A percentile compares a stretch with the other conserved stretches of the same genome.
Evolutionary conservation across 1,284 basidiomycete species (phyloP).

Genomic region (Meripilus lineatus): DNA sequence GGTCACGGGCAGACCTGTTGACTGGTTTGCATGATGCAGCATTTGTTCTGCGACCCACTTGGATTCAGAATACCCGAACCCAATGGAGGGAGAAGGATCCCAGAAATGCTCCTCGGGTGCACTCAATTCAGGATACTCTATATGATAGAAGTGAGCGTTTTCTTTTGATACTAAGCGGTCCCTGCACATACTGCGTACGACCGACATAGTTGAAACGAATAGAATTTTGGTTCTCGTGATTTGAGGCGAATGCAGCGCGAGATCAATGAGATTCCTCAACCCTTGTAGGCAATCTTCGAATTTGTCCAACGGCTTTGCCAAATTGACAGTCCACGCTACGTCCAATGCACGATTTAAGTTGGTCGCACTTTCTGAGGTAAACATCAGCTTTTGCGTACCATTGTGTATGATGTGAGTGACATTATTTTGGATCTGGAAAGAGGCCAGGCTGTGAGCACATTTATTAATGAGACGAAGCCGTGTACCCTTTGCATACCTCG

Average conservation of each 20-base stretch:
- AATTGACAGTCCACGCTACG: constrained; percentile 26
- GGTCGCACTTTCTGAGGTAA: constrained; percentile 19
- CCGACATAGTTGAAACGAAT: constrained; percentile 23
- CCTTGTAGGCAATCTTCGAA: constrained; percentile 22
- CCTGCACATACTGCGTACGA: constrained; percentile 15
- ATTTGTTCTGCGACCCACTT: constrained; percentile 32
- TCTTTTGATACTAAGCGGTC: background rate
- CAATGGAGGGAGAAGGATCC: constrained; percentile 16
- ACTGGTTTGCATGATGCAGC: constrained; percentile 16
- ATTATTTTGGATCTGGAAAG: constrained; percentile 7
- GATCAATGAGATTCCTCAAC: constrained; percentile 21
- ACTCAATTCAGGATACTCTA: constrained; percentile 4
- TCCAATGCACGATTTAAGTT: constrained; percentile 13
- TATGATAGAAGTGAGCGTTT: background rate
- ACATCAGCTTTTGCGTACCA: constrained; percentile 17
- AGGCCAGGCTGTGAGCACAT: background rate
- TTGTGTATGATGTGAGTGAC: constrained; percentile 15
- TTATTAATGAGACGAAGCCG: background rate
- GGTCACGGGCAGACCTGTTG: constrained; percentile 19
- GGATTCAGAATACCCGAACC: constrained; percentile 29
- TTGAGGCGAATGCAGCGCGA: constrained; percentile 19
- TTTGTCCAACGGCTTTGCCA: constrained; percentile 20
- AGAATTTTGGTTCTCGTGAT: constrained; percentile 17
- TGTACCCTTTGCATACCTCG: constrained; percentile 1
- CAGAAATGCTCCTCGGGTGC: constrained; percentile 10